Evolutionary conservation across 2,329 filamentous ascomycete species (phyloP).

Genomic region (Ploettnerulaceae sp.): DNA sequence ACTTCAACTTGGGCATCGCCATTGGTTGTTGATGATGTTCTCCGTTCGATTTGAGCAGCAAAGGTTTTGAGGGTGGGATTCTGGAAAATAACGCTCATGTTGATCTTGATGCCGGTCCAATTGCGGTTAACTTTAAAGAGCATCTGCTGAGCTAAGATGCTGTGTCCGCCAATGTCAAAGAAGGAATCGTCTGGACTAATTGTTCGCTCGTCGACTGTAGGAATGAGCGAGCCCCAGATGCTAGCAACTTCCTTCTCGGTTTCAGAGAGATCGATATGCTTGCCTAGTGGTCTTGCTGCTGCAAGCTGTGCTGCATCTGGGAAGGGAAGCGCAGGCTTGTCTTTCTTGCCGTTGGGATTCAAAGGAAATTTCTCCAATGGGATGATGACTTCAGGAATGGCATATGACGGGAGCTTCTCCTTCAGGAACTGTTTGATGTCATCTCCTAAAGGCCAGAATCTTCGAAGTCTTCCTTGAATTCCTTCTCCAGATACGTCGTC

Average conservation of each 20-base stretch:
- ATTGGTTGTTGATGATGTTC: slow-evolving; percentile 27
- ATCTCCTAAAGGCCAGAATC: slow-evolving; percentile 44
- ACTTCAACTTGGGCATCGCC: slow-evolving; percentile 38
- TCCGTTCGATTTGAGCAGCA: slow-evolving; percentile 47
- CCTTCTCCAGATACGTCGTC: slow-evolving; percentile 42
- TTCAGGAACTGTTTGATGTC: slow-evolving; percentile 63
- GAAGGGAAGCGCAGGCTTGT: slow-evolving; percentile 75
- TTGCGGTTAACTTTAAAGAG: slow-evolving; percentile 63
- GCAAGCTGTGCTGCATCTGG: slow-evolving; percentile 66
- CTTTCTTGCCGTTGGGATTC: slow-evolving; percentile 84
- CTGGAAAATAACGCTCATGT: slow-evolving; percentile 66
- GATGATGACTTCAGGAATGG: slow-evolving; percentile 70
- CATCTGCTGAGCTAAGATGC: slow-evolving; percentile 75
- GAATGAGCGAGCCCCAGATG: slow-evolving; percentile 70
- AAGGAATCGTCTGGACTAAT: slow-evolving; percentile 61
- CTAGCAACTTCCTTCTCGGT: slow-evolving; percentile 65
- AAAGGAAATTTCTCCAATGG: slow-evolving; percentile 67
- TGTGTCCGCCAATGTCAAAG: slow-evolving; percentile 78
- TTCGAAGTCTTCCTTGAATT: slow-evolving; percentile 29
- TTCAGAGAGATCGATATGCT: slow-evolving; percentile 41
- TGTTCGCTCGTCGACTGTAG: slow-evolving; percentile 61
- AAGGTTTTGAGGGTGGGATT: slow-evolving; percentile 54
- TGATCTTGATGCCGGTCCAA: slow-evolving; percentile 58
- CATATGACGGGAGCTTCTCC: slow-evolving; percentile 66
- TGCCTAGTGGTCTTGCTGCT: slow-evolving; percentile 45